phyloP scores from a whole-genome alignment of 2,329 filamentous ascomycete genomes.

The Aspergillus tamarii region DNA sequence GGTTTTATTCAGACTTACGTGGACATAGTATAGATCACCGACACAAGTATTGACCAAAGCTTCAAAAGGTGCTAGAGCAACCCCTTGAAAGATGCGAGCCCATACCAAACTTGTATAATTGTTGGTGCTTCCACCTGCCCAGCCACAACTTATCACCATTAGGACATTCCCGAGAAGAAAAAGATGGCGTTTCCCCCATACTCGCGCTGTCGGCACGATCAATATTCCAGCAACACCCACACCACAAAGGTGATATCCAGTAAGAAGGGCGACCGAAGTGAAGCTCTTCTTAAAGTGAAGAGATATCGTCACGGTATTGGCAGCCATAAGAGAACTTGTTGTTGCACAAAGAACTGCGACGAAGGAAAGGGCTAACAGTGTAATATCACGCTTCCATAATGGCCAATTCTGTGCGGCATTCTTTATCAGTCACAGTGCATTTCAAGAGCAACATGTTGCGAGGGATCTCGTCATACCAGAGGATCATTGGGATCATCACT shows the following conservation, averaged over 20 bases:
- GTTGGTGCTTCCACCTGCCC: conserved; percentile 71
- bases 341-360: conserved; percentile 82
- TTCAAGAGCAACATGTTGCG: not conserved
- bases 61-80: conserved; percentile 87
- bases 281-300: conserved; percentile 68
- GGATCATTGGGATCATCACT: conserved; percentile 91
- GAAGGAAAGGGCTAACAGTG: conserved; percentile 76
- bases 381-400: conserved; percentile 79
- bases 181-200: conserved; percentile 91
- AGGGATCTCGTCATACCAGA: conserved; percentile 53
- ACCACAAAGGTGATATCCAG: conserved; percentile 84
- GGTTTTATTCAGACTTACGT: conserved; percentile 56
- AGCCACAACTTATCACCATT: conserved; percentile 73
- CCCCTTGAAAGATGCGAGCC: conserved; percentile 81
- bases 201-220: conserved; percentile 82
- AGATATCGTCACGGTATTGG: conserved; percentile 79
- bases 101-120: conserved; percentile 75
- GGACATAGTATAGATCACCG: conserved; percentile 88
- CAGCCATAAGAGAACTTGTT: conserved; percentile 82
- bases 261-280: conserved; percentile 77
- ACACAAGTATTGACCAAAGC: conserved; percentile 85
- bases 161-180: conserved; percentile 78
- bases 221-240: conserved; percentile 80
- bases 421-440: not conserved
- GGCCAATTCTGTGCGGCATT: conserved; percentile 70